phyloP scores from a whole-genome alignment of 257 asterid genomes.

The Gynochthodes officinalis region DNA sequence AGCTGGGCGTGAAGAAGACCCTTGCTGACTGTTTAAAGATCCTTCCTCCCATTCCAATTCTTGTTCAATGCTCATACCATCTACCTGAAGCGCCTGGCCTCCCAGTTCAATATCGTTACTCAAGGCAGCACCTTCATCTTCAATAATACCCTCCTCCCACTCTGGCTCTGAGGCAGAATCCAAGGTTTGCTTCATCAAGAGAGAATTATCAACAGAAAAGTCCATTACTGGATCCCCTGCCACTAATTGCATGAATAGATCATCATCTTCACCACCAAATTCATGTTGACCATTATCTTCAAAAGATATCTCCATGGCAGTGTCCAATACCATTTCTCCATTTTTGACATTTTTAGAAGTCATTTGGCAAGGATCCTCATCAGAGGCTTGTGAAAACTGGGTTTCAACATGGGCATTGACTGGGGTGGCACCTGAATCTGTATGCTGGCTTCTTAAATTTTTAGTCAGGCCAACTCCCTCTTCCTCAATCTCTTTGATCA shows the following conservation, averaged over 20 bases:
- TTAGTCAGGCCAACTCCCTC: conserved; percentile 31
- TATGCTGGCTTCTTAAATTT: conserved; percentile 20
- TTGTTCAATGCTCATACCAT: conserved; percentile 43
- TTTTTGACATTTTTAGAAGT: conserved; percentile 27
- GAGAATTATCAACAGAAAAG: conserved; percentile 40
- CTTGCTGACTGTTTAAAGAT: conserved; percentile 36
- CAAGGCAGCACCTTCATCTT: conserved; percentile 25
- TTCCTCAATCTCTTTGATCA: conserved; percentile 79
- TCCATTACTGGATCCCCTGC: conserved; percentile 54
- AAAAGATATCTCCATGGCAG: conserved; percentile 77
- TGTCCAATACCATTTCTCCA: conserved; percentile 24
- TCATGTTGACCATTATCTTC: conserved; percentile 42
- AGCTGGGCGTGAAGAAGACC: conserved; percentile 30
- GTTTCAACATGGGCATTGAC: conserved; percentile 24
- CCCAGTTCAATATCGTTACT: conserved; percentile 17
- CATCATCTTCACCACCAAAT: conserved; percentile 49
- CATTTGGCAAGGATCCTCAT: conserved; percentile 26
- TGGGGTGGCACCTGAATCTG: conserved; percentile 22
- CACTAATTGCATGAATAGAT: conserved; percentile 66
- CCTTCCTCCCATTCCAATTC: conserved; percentile 93
- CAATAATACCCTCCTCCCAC: conserved; percentile 70
- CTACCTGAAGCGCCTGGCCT: conserved; percentile 22
- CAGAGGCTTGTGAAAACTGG: conserved; percentile 30
- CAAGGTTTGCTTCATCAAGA: conserved; percentile 27
- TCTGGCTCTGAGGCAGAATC: conserved; percentile 54